Evolutionary conservation across 2,329 filamentous ascomycete species (phyloP).

Genomic region (Trichophyton verrucosum): DNA sequence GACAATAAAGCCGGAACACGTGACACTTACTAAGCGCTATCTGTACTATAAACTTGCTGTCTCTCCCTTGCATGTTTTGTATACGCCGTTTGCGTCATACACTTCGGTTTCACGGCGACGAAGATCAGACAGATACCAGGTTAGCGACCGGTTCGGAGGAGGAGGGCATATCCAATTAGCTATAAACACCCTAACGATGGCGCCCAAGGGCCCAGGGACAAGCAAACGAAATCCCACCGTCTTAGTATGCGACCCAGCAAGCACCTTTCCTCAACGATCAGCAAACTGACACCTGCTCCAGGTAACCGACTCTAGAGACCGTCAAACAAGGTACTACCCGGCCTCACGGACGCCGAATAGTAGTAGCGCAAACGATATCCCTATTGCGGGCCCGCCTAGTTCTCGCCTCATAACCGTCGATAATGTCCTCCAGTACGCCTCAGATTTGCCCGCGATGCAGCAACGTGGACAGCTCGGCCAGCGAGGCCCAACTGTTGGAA

Average conservation of each 20-base stretch:
- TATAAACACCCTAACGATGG: not conserved
- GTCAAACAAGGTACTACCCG: conserved; percentile 13
- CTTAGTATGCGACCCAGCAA: conserved; percentile 23
- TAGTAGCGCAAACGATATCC: conserved; percentile 10
- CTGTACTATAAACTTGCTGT: not conserved
- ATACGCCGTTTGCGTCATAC: conserved; percentile 2
- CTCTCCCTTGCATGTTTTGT: conserved; percentile 1
- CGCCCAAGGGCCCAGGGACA: conserved; percentile 9
- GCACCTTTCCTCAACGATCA: not conserved
- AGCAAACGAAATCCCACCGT: conserved; percentile 34
- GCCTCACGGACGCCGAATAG: not conserved
- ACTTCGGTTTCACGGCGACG: not conserved
- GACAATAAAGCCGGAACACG: not conserved
- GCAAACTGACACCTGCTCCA: conserved; percentile 10
- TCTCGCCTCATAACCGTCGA: conserved; percentile 81
- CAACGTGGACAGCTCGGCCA: conserved; percentile 44
- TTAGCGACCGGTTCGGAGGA: not conserved
- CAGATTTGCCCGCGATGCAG: conserved; percentile 89
- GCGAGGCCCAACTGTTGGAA: conserved; percentile 38
- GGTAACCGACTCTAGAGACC: conserved; percentile 36
- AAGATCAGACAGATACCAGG: not conserved
- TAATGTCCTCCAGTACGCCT: conserved; percentile 85
- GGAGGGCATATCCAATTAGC: not conserved
- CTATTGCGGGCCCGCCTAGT: conserved; percentile 13
- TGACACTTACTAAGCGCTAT: not conserved